Conservation (phyloP, 176 grass and related monocot species). For the Oryza meridionalis region DNA sequence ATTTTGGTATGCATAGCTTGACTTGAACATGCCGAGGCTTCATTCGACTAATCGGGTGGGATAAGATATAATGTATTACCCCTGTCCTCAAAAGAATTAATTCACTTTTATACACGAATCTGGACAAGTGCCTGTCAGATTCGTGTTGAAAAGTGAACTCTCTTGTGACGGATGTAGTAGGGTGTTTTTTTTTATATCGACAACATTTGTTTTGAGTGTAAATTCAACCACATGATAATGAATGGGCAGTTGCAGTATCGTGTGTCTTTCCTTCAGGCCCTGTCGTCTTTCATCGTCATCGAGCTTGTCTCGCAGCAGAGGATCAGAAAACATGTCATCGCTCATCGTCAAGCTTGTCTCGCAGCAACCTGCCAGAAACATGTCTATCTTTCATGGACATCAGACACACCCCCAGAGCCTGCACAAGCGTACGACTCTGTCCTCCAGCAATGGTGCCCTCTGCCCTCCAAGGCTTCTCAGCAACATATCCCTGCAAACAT, state of each 20-base stretch:
- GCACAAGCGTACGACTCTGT: not conserved
- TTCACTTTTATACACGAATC: too few relatives aligned
- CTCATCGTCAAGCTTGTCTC: not conserved
- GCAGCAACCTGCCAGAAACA: not conserved
- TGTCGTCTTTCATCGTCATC: not conserved
- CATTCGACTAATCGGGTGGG: not conserved
- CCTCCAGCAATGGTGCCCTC: not conserved
- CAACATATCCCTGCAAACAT: not conserved
- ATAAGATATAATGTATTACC: not conserved
- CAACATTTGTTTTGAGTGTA: not conserved
- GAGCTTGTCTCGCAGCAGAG: not conserved
- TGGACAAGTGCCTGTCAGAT: too few relatives aligned
- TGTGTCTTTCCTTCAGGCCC: not conserved
- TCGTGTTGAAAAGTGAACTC: too few relatives aligned
- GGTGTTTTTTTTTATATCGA: not conserved
- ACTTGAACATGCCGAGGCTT: not conserved
- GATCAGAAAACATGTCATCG: not conserved
- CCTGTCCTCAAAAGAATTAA: too few relatives aligned
- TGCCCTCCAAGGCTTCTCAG: not conserved
- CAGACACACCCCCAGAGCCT: not conserved
- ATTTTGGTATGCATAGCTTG: not conserved
- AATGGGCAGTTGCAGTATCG: not conserved
- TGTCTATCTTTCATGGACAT: not conserved
- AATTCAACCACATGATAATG: not conserved
- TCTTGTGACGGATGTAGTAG: not conserved